Base-by-base conservation (phyloP, 805 yeast species). In the Cyberlindnera maclurae region DNA sequence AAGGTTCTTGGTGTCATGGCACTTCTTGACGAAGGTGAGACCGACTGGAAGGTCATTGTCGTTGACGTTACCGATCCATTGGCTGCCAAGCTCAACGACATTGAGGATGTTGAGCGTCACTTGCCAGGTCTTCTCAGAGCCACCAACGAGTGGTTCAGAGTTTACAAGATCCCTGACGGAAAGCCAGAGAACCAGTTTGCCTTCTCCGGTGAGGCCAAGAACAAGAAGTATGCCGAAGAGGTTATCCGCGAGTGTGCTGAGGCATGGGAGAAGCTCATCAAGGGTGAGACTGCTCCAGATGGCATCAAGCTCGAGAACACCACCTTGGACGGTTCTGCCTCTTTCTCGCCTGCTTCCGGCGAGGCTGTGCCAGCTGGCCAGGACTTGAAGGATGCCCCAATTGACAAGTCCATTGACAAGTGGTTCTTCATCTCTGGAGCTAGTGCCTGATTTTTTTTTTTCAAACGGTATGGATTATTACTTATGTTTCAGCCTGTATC, bases 361-460 rank as follows among this genome's bases (percentile, higher is more conserved):
- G 24, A 20, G 24, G 66, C 65, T 38, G 60, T 86, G 42, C 94
- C 96, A 52, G 73, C 75, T 42, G 94, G 85, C 55, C 55, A 75
- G 53, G 77, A 82, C 50, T 64, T 69, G 50, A 75, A 89, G 48
- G 88, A 89, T 62, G 96, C 95, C 48, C 95, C 96, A 66, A 86
- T 93, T 64, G 98, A 90, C 73, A 78, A 84, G 68, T 86, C 96
- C 40, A 71, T 90, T 62, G 97, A 90, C 77, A 90, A 90, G 72
- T 90, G 98, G 98, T 90, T 93, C 77, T 90, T 79, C 79, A 90
- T 90, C 61, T 86, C 90, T 44, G 93, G 90, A 68, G 79, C 83
- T 47, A 70, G 77, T 49, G 70, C 71, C 55, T 68, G 44, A 40
- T 12, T 18, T 31, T 27, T 27, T 27, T 27, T 9, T 27, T 12